phyloP scores from a whole-genome alignment of 2,329 filamentous ascomycete species.

The Fusarium pilosicola region DNA sequence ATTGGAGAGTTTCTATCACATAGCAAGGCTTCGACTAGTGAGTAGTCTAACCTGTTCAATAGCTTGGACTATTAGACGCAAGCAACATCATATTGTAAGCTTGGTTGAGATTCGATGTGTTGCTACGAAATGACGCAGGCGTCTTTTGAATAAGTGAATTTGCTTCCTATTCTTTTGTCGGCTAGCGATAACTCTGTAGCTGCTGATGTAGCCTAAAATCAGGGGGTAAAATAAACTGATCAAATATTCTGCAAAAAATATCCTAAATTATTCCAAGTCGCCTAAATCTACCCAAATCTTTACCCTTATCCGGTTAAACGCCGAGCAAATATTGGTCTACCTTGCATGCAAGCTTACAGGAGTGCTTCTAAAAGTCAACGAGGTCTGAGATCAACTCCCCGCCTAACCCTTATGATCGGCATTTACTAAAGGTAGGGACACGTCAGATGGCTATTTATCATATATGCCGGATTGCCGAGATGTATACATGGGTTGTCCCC shows the following conservation, averaged over 20 bases:
- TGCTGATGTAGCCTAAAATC: not conserved
- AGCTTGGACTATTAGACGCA: no score
- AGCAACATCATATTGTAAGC: not conserved
- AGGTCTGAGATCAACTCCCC: not conserved
- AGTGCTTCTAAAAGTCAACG: not conserved
- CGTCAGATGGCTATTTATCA: not conserved
- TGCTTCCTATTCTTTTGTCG: not conserved
- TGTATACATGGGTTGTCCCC: not conserved
- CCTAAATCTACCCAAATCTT: not conserved
- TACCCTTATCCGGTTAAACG: not conserved
- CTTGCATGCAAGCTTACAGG: not conserved
- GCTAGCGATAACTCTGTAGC: not conserved
- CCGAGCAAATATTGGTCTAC: fast-evolving
- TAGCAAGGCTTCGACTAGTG: fast-evolving
- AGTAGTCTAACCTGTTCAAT: not conserved
- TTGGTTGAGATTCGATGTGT: not conserved
- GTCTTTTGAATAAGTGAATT: not conserved
- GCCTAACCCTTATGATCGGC: fast-evolving
- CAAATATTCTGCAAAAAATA: not conserved
- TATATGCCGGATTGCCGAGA: not conserved
- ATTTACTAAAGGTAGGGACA: fast-evolving
- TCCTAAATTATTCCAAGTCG: not conserved
- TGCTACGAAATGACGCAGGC: not conserved
- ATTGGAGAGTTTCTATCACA: not conserved
- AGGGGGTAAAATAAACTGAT: not conserved